These are phyloP conservation scores for Tolypocladium ovalisporum DNA, from an alignment of 2,329 filamentous ascomycete species.

Conservation along the genomic window DNA sequence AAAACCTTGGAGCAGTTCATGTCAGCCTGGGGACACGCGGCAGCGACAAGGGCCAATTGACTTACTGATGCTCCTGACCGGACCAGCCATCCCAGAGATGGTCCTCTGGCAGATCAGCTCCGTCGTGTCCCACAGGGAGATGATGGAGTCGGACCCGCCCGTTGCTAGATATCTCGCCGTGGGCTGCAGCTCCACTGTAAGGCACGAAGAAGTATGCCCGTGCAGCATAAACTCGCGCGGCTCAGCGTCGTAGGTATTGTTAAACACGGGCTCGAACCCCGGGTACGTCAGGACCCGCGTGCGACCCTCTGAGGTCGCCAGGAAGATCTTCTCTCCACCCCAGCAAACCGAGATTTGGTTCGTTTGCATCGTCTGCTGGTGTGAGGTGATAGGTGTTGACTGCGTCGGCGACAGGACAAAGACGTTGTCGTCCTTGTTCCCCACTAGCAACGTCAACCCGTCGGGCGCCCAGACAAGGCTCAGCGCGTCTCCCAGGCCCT, in stretches of 20 bases:
- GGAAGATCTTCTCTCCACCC: conserved; percentile 58
- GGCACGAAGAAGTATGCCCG: conserved; percentile 64
- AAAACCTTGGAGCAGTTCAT: conserved; percentile 40
- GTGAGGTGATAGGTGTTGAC: conserved; percentile 41
- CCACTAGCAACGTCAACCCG: conserved; percentile 58
- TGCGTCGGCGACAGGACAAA: conserved; percentile 52
- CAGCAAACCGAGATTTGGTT: conserved; percentile 69
- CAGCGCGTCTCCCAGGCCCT: conserved; percentile 54
- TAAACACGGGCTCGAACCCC: conserved; percentile 43
- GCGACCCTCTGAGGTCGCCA: conserved; percentile 60
- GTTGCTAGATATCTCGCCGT: conserved; percentile 62
- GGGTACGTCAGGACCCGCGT: conserved; percentile 62
- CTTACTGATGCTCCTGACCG: conserved; percentile 57
- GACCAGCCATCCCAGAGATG: conserved; percentile 56
- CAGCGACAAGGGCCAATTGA: conserved; percentile 5
- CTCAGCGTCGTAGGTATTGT: conserved; percentile 33
- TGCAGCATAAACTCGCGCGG: conserved; percentile 49
- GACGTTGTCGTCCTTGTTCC: conserved; percentile 57
- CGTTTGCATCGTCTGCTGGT: conserved; percentile 53
- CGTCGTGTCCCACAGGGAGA: conserved; percentile 66
- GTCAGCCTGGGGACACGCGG: not conserved
- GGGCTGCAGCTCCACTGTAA: conserved; percentile 59
- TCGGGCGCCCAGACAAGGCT: conserved; percentile 66
- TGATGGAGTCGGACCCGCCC: conserved; percentile 64
- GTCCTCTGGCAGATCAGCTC: conserved; percentile 69